These are phyloP conservation scores for Mycena rebaudengoi DNA, from an alignment of 768 basidiomycete genomes.

Conservation along the genomic window DNA sequence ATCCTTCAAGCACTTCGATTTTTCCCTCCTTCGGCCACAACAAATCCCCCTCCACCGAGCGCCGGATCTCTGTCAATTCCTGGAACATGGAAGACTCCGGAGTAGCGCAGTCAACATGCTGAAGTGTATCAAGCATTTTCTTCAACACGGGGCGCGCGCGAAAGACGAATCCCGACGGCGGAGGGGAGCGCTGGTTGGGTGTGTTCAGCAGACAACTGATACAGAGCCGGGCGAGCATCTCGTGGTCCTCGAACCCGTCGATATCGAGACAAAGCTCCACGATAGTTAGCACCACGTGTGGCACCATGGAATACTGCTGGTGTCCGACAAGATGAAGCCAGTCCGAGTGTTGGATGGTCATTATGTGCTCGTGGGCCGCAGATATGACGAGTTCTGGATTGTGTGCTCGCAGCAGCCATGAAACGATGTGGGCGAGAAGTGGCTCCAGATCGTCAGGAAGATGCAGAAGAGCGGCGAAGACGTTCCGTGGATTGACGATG, in stretches of 20 bases:
- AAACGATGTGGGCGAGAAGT: not conserved
- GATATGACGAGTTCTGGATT: not conserved
- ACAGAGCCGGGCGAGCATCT: not conserved
- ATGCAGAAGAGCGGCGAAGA: constrained; percentile 15
- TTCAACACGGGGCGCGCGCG: constrained; percentile 1
- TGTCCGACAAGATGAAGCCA: constrained; percentile 11
- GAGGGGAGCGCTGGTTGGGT: constrained; percentile 6
- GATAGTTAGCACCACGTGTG: not conserved
- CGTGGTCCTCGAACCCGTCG: not conserved
- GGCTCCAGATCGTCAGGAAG: not conserved
- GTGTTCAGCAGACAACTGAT: constrained; percentile 4
- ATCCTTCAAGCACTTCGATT: not conserved
- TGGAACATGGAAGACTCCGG: not conserved
- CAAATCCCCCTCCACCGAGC: constrained; percentile 2
- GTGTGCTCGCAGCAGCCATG: not conserved
- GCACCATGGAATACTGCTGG: constrained; percentile 7
- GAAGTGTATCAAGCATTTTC: not conserved
- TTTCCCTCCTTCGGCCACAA: constrained; percentile 13
- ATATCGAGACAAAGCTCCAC: not conserved
- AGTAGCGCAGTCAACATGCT: not conserved
- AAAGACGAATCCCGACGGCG: constrained; percentile 6
- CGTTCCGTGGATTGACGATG: not conserved
- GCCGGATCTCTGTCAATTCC: not conserved
- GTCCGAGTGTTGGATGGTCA: constrained; percentile 9
- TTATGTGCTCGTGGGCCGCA: not conserved